A percentile compares a stretch with the other conserved stretches of the same genome.
Conservation (phyloP, 2,329 filamentous ascomycete species). For the Xylaria sp. region DNA sequence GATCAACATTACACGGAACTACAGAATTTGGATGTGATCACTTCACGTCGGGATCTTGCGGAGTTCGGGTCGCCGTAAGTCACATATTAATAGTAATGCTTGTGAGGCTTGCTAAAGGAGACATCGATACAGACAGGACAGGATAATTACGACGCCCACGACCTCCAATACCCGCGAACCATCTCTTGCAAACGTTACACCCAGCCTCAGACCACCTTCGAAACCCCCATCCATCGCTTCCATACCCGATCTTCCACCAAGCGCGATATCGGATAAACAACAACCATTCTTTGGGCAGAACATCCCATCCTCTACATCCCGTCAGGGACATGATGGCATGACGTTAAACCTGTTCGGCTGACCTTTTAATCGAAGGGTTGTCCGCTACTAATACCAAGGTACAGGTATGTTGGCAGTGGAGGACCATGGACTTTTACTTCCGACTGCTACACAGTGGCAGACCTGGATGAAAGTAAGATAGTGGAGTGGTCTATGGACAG, state of each 20-base stretch:
- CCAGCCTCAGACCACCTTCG: conserved; percentile 17
- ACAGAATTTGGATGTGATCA: conserved; percentile 15
- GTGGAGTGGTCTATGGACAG: conserved; percentile 21
- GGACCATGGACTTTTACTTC: conserved; percentile 8
- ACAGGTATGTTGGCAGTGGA: conserved; percentile 3
- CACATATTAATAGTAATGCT: neutral
- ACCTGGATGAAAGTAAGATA: conserved; percentile 9
- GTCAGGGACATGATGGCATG: neutral
- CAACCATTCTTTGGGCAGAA: neutral
- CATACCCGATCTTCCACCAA: conserved; percentile 22
- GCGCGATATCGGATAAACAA: neutral
- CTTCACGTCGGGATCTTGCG: conserved; percentile 5
- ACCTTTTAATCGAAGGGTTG: neutral
- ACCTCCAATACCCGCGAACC: conserved; percentile 2
- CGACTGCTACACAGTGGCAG: conserved; percentile 13
- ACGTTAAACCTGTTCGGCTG: neutral
- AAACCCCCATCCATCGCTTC: conserved; percentile 16
- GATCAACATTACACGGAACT: conserved; percentile 24
- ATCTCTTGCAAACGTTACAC: conserved; percentile 8
- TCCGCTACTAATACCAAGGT: neutral
- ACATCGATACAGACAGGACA: conserved; percentile 2
- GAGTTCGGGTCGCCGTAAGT: conserved; percentile 14
- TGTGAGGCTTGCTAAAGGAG: conserved; percentile 2
- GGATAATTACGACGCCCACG: conserved; percentile 5
- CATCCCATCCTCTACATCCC: neutral